These are phyloP conservation scores for Alternaria postmessia DNA, from an alignment of 2,329 filamentous ascomycete genomes.

Conservation along the genomic window DNA sequence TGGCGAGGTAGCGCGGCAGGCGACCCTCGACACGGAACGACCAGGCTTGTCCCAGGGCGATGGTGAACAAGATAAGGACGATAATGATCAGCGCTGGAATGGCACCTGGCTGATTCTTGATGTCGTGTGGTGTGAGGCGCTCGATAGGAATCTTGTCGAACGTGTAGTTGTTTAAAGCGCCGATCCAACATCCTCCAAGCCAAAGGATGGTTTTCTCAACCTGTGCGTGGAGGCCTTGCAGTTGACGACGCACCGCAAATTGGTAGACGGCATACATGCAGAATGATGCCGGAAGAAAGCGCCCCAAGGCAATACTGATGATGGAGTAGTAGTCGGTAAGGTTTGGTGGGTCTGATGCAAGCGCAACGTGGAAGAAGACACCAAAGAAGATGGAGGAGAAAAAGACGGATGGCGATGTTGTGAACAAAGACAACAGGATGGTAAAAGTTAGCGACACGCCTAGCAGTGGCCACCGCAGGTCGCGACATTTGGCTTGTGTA, in stretches of 20 bases:
- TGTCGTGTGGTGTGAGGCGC: slow-evolving; percentile 88
- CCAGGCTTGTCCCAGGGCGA: slow-evolving; percentile 80
- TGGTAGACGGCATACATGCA: slow-evolving; percentile 87
- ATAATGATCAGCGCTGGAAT: slow-evolving; percentile 82
- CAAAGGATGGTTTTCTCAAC: slow-evolving; percentile 90
- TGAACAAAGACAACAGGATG: slow-evolving; percentile 79
- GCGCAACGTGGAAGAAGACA: slow-evolving; percentile 87
- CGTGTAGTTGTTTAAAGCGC: slow-evolving; percentile 92
- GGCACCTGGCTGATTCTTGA: slow-evolving; percentile 87
- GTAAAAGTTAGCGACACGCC: slow-evolving; percentile 84
- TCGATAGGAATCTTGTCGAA: slow-evolving; percentile 93
- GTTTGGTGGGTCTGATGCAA: slow-evolving; percentile 86
- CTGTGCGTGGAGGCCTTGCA: slow-evolving; percentile 78
- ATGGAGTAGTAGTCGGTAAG: slow-evolving; percentile 72
- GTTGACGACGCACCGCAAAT: slow-evolving; percentile 77
- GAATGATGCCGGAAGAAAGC: slow-evolving; percentile 87
- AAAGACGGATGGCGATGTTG: slow-evolving; percentile 78
- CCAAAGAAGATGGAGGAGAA: slow-evolving; percentile 84
- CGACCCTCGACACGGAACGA: slow-evolving; percentile 86
- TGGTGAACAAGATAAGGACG: slow-evolving; percentile 71
- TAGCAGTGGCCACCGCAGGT: slow-evolving; percentile 85
- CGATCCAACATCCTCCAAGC: slow-evolving; percentile 90
- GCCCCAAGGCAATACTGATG: slow-evolving; percentile 79
- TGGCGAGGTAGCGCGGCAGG: slow-evolving; percentile 76
- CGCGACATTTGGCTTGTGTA: slow-evolving; percentile 73